Base-by-base conservation (phyloP, 2,329 filamentous ascomycete genomes). In the Penicillium sp. region DNA sequence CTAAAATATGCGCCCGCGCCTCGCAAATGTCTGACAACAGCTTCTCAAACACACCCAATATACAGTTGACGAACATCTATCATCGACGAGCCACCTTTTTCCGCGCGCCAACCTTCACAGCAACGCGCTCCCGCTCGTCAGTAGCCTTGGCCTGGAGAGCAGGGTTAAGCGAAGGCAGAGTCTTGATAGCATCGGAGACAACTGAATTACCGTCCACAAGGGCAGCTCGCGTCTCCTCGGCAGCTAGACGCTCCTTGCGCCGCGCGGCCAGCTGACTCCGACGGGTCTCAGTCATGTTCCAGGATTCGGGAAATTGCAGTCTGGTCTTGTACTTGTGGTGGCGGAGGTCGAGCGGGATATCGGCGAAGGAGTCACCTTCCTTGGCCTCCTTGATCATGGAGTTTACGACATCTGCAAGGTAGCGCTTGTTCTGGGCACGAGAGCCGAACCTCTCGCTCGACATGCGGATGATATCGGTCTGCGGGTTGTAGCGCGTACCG, bases 371-470 rank as follows among this genome's bases (percentile, higher is more conserved):
- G 65, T 99, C 93, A 25, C 83, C 80, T 70, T 96, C 88, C 79
- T 87, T 90, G 57, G 92, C 91, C 70, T 91, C 87, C 7, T 78
- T 79, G 58, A 99, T 78, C 63, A 99, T 78, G 49, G 81, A 84
- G 61, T 88, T 81, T 49, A 97, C 84, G 48, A 91, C 76, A 67
- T 96, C 91, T 52, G 86, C 88, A 23, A 99, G 82, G 73, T 94
- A 94, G n/a, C 91, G 87, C 82, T 97, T 99, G 80, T 99, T 99
- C 79, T 97, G 92, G 19, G 92, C 91, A 71, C 91, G 89, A 54
- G 92, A 90, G 71, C 91, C 86, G 74, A 89, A 96, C 71, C 87
- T 87, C 75, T 97, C 94, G 78, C 89, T 90, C 71, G 89, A 92
- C 83, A 99, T 96, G 77, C 90, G 92, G 67, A 97, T 81, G 58